Percentiles rank a stretch among this genome's conserved stretches.
Conservation (phyloP, 1,139 yeast genomes). For the Hemisphaericaspora subhashii region DNA sequence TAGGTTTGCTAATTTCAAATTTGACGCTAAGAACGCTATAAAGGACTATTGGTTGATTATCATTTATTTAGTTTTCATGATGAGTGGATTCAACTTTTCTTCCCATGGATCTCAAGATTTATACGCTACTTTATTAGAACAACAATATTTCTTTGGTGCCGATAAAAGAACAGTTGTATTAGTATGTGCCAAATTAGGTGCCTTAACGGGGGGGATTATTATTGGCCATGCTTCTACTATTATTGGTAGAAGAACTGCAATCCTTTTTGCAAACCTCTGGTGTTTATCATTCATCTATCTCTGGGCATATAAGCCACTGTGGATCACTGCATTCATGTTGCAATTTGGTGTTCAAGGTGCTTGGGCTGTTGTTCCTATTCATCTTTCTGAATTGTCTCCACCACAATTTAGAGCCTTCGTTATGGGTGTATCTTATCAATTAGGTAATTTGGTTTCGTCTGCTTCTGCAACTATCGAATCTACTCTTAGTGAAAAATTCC, state of each 20-base stretch:
- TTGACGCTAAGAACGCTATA: slow-evolving; percentile 28
- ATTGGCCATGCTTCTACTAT: slow-evolving; percentile 39
- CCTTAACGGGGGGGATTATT: slow-evolving; percentile 35
- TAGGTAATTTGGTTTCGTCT: slow-evolving; percentile 81
- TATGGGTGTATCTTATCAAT: slow-evolving; percentile 75
- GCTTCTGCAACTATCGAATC: slow-evolving; percentile 85
- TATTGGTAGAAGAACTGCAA: slow-evolving; percentile 36
- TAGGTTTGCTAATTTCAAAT: slow-evolving; percentile 14
- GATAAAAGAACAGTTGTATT: slow-evolving; percentile 38
- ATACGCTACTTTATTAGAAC: slow-evolving; percentile 36
- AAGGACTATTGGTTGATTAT: slow-evolving; percentile 40
- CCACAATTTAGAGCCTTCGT: slow-evolving; percentile 75
- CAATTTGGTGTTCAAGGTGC: slow-evolving; percentile 86
- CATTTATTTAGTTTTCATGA: slow-evolving; percentile 35
- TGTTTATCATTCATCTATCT: slow-evolving; percentile 73
- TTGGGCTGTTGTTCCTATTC: slow-evolving; percentile 85
- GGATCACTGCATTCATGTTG: slow-evolving; percentile 74
- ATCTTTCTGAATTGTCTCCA: slow-evolving; percentile 72
- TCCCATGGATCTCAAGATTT: slow-evolving; percentile 44
- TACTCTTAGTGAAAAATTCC: slow-evolving; percentile 69
- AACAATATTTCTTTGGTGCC: slow-evolving; percentile 26
- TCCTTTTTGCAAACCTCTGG: slow-evolving; percentile 55
- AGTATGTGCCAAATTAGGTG: slow-evolving; percentile 41
- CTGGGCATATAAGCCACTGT: slow-evolving; percentile 63
- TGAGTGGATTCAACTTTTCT: slow-evolving; percentile 46